Base-by-base conservation (phyloP, 306 rosid species). In the Cucumis sativus region DNA sequence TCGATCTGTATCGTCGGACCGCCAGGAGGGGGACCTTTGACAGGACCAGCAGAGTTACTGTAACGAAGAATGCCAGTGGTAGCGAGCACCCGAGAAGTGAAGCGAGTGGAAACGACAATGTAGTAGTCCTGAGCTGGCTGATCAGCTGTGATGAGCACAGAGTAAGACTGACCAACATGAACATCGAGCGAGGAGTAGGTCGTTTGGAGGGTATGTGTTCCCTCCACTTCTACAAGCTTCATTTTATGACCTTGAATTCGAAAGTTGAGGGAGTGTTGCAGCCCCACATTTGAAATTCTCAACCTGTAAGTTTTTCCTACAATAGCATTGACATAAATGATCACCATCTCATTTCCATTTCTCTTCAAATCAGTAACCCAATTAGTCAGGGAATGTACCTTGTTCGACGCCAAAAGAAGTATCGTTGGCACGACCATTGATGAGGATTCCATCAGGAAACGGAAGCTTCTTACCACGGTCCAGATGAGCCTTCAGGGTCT, bases 151-250 rank as follows among this genome's bases (percentile, higher is more conserved):
- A 96, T 79, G 1, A 96, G 88, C 37, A 91, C 97, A 4, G 99
- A 96, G 82, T 91, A 92, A 23, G 99, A 89, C 81, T 96, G 99
- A 10, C 99, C 99, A 6, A 86, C 90, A 54, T 96, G 99, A 75
- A 96, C 93, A 18, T 96, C 99, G 14, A 96, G 85, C 43, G 97
- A 96, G 12, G 99, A 96, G 84, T 87, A 96, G 2, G 96, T 84
- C 5, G 86, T 88, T 83, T 96, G 99, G 33, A 96, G 89, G 16
- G 97, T 91, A 86, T 95, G 99, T n/a, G 97, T 92, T 83, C 99
- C 99, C 83, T 95, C 99, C 76, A 95, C 99, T 77, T 96, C 99
- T 3, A 91, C 97, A 52, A 96, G 81, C 89, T 88, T 96, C 94
- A 96, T 5, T 77, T 81, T 89, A 84, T 96, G 99, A 72, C 86